Conservation (phyloP, 352 stramenopile genomes). For the Pythium phragmiticola region DNA sequence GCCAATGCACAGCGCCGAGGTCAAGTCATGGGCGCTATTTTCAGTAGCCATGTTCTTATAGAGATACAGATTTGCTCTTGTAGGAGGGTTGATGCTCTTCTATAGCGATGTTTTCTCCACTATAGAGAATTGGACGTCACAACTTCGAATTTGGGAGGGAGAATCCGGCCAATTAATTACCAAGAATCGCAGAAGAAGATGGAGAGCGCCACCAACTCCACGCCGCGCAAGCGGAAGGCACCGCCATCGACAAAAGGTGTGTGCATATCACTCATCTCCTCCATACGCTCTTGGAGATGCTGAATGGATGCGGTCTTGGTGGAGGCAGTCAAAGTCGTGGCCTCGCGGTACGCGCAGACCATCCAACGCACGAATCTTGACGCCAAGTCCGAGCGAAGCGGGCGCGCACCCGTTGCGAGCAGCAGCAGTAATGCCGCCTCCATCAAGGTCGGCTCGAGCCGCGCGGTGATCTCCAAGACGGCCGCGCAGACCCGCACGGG, state of each 20-base stretch:
- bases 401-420: constrained; percentile 2
- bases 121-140: not conserved
- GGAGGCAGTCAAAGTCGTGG: constrained; percentile 51
- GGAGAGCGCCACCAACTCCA: not conserved
- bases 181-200: not conserved
- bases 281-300: not conserved
- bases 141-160: too few relatives aligned
- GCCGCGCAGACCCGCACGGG: constrained; percentile 7
- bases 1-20: too few relatives aligned
- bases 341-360: constrained; percentile 56
- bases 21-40: constrained; percentile 3
- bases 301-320: not conserved
- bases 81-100: not conserved
- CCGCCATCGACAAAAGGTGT: constrained; percentile 24
- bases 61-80: not conserved
- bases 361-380: constrained; percentile 46
- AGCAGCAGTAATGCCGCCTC: constrained; percentile 11
- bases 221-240: constrained; percentile 15
- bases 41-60: constrained; percentile 14
- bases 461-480: not conserved
- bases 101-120: not conserved
- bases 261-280: not conserved
- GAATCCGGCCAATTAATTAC: not conserved
- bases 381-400: constrained; percentile 11
- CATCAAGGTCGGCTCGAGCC: constrained; percentile 19